Conservation (phyloP, 768 basidiomycete species). For the Tephrocybe rancida region DNA sequence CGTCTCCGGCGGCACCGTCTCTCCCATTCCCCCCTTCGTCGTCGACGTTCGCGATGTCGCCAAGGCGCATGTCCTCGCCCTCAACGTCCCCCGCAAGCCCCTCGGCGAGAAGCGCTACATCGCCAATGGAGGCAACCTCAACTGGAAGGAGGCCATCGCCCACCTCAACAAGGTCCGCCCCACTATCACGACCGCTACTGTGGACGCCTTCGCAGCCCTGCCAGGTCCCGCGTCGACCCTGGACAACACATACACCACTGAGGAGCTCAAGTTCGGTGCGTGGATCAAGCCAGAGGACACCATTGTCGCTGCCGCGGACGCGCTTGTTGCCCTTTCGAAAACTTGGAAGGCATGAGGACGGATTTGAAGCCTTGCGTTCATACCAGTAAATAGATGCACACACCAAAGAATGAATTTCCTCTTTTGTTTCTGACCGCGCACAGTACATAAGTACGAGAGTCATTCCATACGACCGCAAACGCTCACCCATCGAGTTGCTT, state of each 20-base stretch:
- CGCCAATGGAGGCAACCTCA: slow-evolving; percentile 26
- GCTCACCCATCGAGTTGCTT: no score
- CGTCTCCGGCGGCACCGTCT: slow-evolving; percentile 25
- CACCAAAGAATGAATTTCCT: no score
- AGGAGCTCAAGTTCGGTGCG: slow-evolving; percentile 25
- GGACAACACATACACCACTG: slow-evolving; percentile 26
- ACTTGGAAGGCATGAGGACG: slow-evolving; percentile 18
- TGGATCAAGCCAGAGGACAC: slow-evolving; percentile 28
- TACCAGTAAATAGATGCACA: neutral
- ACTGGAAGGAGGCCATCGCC: slow-evolving; percentile 31
- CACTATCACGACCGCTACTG: slow-evolving; percentile 17
- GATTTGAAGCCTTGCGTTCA: neutral
- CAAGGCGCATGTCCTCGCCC: slow-evolving; percentile 33
- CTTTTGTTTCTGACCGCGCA: no score
- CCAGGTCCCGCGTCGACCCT: slow-evolving; percentile 26
- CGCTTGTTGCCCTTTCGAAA: slow-evolving; percentile 25
- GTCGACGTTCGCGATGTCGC: slow-evolving; percentile 41
- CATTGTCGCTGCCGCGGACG: slow-evolving; percentile 28
- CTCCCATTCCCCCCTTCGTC: slow-evolving; percentile 27
- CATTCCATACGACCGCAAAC: no score
- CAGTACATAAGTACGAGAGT: no score
- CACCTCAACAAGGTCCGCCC: slow-evolving; percentile 26
- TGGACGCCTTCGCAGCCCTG: slow-evolving; percentile 16
- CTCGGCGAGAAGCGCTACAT: slow-evolving; percentile 31
- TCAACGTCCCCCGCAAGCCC: slow-evolving; percentile 25